Percentiles rank a stretch among this genome's conserved stretches.
Conservation (phyloP, 2,329 filamentous ascomycete genomes). For the Keithomyces neogunnii region DNA sequence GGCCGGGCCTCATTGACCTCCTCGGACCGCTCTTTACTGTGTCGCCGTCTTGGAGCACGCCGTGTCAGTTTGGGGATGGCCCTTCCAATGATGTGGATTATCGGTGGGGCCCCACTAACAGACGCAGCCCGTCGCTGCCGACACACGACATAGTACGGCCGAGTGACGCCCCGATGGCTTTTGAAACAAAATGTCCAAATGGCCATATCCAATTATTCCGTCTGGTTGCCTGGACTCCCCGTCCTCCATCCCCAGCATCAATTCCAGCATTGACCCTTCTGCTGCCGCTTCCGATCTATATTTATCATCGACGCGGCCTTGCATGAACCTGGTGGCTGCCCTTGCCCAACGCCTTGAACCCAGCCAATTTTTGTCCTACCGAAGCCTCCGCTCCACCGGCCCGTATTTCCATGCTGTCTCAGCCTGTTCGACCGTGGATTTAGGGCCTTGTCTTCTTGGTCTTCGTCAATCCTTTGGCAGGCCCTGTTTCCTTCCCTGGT, state of each 20-base stretch:
- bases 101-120: conserved; percentile 23
- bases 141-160: conserved; percentile 26
- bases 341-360: conserved; percentile 2
- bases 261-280: neutral
- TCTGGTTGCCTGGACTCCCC: neutral
- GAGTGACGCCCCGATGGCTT: conserved; percentile 25
- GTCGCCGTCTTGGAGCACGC: neutral
- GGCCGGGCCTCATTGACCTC: neutral
- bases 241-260: neutral
- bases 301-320: neutral
- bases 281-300: conserved; percentile 10
- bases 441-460: neutral
- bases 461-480: neutral
- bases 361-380: conserved; percentile 4
- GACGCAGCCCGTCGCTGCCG: conserved; percentile 18
- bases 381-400: neutral
- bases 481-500: neutral
- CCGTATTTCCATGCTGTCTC: neutral
- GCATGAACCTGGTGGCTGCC: neutral
- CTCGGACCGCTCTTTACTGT: neutral
- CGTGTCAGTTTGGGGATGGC: neutral
- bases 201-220: neutral
- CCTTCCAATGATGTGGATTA: conserved; percentile 13
- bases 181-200: conserved; percentile 19
- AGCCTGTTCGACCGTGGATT: neutral